phyloP scores from a whole-genome alignment of 2,329 filamentous ascomycete genomes.

The Claviceps sp. region DNA sequence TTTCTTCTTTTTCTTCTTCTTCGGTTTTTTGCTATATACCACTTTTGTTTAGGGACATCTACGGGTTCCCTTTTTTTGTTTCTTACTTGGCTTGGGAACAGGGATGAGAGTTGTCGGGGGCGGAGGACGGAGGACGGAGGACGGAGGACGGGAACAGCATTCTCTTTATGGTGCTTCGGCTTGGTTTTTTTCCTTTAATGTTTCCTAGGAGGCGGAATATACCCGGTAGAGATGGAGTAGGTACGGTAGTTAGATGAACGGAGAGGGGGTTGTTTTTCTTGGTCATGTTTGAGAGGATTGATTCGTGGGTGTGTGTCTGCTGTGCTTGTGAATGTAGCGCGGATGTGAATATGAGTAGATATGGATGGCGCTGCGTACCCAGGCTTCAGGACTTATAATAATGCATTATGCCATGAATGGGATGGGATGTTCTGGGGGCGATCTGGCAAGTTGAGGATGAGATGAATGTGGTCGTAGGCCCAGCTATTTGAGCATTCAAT shows the following conservation, averaged over 20 bases:
- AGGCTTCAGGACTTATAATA: no score
- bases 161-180: neutral
- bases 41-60: constrained; percentile 1
- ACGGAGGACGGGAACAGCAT: neutral
- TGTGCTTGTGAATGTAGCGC: no score
- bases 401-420: no score
- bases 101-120: neutral
- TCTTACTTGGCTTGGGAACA: neutral
- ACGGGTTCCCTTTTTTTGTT: neutral
- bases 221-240: constrained; percentile 1
- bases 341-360: no score
- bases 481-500: no score
- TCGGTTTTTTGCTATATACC: constrained; percentile 3
- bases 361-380: no score
- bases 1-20: neutral
- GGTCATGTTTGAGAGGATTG: neutral
- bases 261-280: constrained; percentile 3
- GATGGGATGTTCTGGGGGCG: no score
- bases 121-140: neutral
- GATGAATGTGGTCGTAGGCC: no score
- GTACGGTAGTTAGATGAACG: neutral
- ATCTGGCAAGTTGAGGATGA: no score
- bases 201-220: neutral
- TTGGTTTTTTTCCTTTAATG: neutral
- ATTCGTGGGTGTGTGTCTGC: no score